phyloP scores from a whole-genome alignment of 768 basidiomycete species.

The Russula sp. region DNA sequence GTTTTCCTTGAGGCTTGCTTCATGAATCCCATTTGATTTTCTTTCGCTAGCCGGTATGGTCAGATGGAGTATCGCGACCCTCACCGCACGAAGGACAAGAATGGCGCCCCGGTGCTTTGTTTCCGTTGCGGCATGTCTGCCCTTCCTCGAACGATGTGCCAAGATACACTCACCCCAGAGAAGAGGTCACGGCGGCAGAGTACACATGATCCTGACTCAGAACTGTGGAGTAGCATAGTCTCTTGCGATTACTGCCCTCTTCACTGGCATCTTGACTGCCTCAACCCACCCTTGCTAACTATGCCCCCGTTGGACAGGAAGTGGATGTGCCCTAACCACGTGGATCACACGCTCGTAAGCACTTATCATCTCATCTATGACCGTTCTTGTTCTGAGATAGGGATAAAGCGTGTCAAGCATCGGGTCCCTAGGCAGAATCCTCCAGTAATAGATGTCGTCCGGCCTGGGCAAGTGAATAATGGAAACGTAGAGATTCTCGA shows the following conservation, averaged over 20 bases:
- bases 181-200: constrained; percentile 54
- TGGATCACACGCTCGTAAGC: constrained; percentile 80
- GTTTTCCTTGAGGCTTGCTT: constrained; percentile 21
- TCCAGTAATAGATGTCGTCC: constrained; percentile 69
- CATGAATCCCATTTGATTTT: constrained; percentile 13
- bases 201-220: constrained; percentile 45
- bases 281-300: constrained; percentile 81
- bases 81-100: constrained; percentile 80
- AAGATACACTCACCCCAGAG: constrained; percentile 48
- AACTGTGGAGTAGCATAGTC: constrained; percentile 67
- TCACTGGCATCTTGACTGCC: constrained; percentile 96
- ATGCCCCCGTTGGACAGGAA: constrained; percentile 88
- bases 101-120: constrained; percentile 81
- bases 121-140: constrained; percentile 86
- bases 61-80: constrained; percentile 91
- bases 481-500: constrained; percentile 89
- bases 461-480: constrained; percentile 75
- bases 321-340: constrained; percentile 99
- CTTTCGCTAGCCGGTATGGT: constrained; percentile 64
- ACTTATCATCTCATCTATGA: constrained; percentile 9
- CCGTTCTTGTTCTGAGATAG: constrained; percentile 24
- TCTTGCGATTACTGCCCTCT: constrained; percentile 94
- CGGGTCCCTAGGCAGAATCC: constrained; percentile 73
- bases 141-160: constrained; percentile 52
- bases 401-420: constrained; percentile 67